These are phyloP conservation scores for Pyrus hybrid DNA, from an alignment of 331 rosid genomes.

Conservation along the genomic window DNA sequence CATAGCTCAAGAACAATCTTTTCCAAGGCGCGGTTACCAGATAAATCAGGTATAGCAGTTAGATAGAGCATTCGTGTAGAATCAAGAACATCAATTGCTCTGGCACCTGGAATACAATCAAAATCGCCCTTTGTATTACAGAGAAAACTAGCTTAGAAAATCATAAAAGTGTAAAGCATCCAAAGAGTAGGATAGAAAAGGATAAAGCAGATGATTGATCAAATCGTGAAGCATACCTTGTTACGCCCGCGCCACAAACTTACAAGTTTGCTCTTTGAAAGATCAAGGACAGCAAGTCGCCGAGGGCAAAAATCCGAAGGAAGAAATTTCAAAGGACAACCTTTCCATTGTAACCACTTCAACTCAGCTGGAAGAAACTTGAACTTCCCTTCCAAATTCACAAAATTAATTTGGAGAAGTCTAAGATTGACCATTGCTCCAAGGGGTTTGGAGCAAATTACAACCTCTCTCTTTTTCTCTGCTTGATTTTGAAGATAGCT, in stretches of 20 bases:
- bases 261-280: conserved; percentile 34
- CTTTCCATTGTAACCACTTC: conserved; percentile 70
- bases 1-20: conserved; percentile 47
- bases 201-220: not conserved
- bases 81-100: conserved; percentile 38
- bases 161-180: not conserved
- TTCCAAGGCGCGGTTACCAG: conserved; percentile 33
- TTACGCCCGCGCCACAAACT: conserved; percentile 16
- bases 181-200: too few relatives aligned
- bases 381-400: conserved; percentile 35
- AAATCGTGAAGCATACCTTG: conserved; percentile 22
- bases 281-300: conserved; percentile 49
- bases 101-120: conserved; percentile 33
- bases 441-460: conserved; percentile 27
- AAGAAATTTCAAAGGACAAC: conserved; percentile 31
- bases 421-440: conserved; percentile 34
- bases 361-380: conserved; percentile 33
- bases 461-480: conserved; percentile 13
- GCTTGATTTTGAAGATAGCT: conserved; percentile 14
- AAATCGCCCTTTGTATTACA: not conserved
- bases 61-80: conserved; percentile 30
- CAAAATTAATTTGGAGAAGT: conserved; percentile 47
- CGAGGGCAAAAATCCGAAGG: conserved; percentile 35
- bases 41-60: conserved; percentile 45
- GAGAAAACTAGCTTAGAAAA: not conserved